Percentiles rank a stretch among this genome's conserved stretches.
Evolutionary conservation across 192 early-diverging fungal species (phyloP).

Genomic region (Cetraspora pellucida): DNA sequence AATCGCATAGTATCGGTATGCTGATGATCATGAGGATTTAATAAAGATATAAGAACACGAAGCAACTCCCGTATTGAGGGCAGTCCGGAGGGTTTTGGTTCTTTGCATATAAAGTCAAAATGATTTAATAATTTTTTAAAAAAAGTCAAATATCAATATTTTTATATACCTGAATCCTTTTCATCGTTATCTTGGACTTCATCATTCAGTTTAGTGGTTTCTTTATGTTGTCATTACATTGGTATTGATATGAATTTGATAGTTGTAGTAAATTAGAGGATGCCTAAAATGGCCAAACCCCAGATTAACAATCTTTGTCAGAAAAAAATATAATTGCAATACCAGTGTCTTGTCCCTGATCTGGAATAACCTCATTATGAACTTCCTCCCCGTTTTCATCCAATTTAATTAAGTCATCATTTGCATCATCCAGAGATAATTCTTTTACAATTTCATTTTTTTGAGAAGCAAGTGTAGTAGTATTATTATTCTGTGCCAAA

Average conservation of each 20-base stretch:
- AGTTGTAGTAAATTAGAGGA: too few relatives aligned
- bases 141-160: not conserved
- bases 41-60: slow-evolving; percentile 85
- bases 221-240: too few relatives aligned
- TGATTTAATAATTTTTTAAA: too few relatives aligned
- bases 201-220: not conserved
- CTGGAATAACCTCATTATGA: not conserved
- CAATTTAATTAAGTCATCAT: not conserved
- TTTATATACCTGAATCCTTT: slow-evolving; percentile 33
- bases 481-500: not conserved
- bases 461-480: not conserved
- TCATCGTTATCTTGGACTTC: not conserved
- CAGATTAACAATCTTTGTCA: not conserved
- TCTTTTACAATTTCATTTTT: not conserved
- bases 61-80: slow-evolving; percentile 89
- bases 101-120: slow-evolving; percentile 17
- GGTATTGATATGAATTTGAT: too few relatives aligned
- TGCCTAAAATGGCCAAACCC: not conserved
- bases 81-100: slow-evolving; percentile 69
- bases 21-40: slow-evolving; percentile 87
- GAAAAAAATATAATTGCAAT: not conserved
- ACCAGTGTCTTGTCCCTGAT: not conserved
- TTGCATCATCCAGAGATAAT: not conserved
- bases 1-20: slow-evolving; percentile 94
- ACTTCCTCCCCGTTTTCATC: not conserved